These are phyloP conservation scores for Calocybe gangraenosa DNA, from an alignment of 768 basidiomycete genomes.

Conservation along the genomic window DNA sequence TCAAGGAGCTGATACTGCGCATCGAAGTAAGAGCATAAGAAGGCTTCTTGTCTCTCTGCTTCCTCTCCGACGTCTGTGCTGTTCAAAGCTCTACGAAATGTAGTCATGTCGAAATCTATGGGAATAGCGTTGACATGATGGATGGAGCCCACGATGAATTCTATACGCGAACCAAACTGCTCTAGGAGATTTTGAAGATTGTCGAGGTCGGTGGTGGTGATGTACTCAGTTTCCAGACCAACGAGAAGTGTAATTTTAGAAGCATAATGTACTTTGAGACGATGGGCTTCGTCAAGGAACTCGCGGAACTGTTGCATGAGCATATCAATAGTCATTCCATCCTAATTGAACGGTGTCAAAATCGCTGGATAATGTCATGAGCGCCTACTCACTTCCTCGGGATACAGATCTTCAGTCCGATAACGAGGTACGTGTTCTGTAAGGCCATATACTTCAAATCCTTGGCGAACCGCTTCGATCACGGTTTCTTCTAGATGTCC, in stretches of 20 bases:
- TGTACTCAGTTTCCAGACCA: conserved; percentile 91
- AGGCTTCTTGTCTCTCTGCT: conserved; percentile 32
- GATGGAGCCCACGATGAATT: conserved; percentile 90
- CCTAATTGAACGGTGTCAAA: conserved; percentile 34
- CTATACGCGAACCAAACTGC: conserved; percentile 47
- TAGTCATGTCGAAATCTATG: conserved; percentile 85
- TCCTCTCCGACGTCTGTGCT: conserved; percentile 21
- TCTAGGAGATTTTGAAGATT: conserved; percentile 50
- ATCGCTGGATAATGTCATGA: background rate
- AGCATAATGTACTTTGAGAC: conserved; percentile 61
- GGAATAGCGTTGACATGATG: conserved; percentile 88
- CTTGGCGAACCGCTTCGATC: conserved; percentile 68
- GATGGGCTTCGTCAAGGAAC: conserved; percentile 78
- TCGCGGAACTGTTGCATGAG: conserved; percentile 63
- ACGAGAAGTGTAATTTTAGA: conserved; percentile 72
- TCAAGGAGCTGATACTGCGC: conserved; percentile 70
- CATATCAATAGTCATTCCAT: conserved; percentile 42
- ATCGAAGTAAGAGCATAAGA: conserved; percentile 78
- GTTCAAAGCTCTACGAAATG: conserved; percentile 59
- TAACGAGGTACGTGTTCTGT: conserved; percentile 95
- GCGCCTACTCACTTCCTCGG: conserved; percentile 75
- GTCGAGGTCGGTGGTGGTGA: conserved; percentile 64
- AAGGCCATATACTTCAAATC: conserved; percentile 80
- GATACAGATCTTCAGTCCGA: conserved; percentile 77
- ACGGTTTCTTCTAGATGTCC: conserved; percentile 83